Base-by-base conservation (phyloP, 257 asterid genomes). In the Jacaranda copaia region DNA sequence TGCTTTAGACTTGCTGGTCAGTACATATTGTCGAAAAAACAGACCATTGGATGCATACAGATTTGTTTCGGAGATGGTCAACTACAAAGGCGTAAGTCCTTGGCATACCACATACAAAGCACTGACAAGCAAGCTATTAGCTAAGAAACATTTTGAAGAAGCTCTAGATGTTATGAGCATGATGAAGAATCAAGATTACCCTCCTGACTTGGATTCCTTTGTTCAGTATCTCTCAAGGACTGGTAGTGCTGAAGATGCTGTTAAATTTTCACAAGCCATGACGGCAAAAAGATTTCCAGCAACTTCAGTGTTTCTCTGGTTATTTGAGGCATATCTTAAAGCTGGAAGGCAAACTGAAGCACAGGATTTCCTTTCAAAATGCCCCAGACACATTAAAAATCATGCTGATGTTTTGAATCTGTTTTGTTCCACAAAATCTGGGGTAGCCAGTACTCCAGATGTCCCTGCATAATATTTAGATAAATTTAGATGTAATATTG, bases 171-270 rank as follows among this genome's bases (percentile, higher is more conserved):
- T 91, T 72, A 79, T 93, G 84, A 75, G 42, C 68, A 70, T 93
- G 89, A 95, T 90, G 96, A 90, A 88, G 87, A 79, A 67, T 25
- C 96, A 93, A 73, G 96, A 88, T 25, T 82, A 81, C 68, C 89
- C 97, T 15, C 96, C 96, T 4, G 84, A 83, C 71, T 70, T 87
- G 73, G 85, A 88, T 77, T 84, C 89, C 58, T 95, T 89, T 77
- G 66, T 85, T 4, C 78, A 68, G 67, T 91, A 86, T 80, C 89
- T 95, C 42, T 79, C 94, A 0, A 84, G 64, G 73, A 74, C 75
- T 0, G 97, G 98, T 40, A 80, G 80, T 75, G 84, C 89, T n/a
- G 90, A 90, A 48, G 97, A 93, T n/a, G 94, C 99, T 45, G 38
- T 84, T 43, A 59, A 25, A 11, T 89, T 92, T 80, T 58, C 84